Base-by-base conservation (phyloP, 495 filamentous ascomycete genomes). In the Penicillium argentinense region DNA sequence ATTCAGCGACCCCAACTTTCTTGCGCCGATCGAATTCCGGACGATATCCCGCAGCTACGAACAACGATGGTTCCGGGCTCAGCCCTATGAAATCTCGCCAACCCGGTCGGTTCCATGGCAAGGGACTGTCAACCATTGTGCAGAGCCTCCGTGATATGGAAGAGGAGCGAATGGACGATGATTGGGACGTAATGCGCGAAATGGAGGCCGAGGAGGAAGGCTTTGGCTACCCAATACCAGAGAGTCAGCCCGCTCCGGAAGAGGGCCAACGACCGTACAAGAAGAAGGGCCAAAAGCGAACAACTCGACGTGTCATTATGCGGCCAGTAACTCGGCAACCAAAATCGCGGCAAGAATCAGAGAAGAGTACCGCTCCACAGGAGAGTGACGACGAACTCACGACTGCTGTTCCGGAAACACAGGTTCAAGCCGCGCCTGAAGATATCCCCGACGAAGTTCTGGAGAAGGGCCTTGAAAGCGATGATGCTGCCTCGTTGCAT, bases 201-300 rank as follows among this genome's bases (percentile, higher is more conserved):
- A 78, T 95, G 57, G 91, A 95, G 64, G 72, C 68, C 22, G 82
- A 83, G 29, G 57, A 68, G 54, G 53, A 54, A 27, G 53, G 56
- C 0, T 43, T 48, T 21, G 63, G 70, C 14, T 65, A 81, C 24
- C 54, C 81, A 5, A 80, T 84, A 9, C 71, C 78, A n/a, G 85
- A 88, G 48, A 87, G 79, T 52, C 84, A 89, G 47, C 44, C 34
- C 21, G 60, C 63, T 0, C 69, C 75, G 32, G 79, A 79, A 1
- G 68, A 74, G 9, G 76, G 79, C 0, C 56, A 79, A 14, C 81
- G 77, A 39, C 66, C 79, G 2, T 96, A 84, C 72, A 96, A 96
- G 72, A 97, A 97, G 77, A 89, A 85, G 66, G 92, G 92, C 0
- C 83, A 89, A 60, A 97, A 97, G 68, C 78, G 92, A 30, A 89